Base-by-base conservation (phyloP, 495 filamentous ascomycete genomes). In the Talaromyces borbonicus region DNA sequence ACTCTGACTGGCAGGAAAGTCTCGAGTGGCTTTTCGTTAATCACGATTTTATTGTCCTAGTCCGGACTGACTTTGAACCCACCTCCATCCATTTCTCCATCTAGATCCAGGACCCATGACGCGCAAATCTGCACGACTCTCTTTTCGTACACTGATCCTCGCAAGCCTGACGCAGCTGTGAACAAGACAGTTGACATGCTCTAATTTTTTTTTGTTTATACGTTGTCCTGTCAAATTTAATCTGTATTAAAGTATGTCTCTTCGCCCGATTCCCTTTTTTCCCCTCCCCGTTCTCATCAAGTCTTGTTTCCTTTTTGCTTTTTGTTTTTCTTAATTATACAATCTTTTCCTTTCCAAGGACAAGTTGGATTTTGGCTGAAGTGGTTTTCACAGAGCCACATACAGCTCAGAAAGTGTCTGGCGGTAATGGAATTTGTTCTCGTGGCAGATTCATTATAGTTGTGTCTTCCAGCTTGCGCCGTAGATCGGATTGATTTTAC, bases 101-200 rank as follows among this genome's bases (percentile, higher is more conserved):
- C 53, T 62, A 62, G 59, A 60, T 62, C 55, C 53, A 59, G 59
- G 53, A 53, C 59, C 56, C 55, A 51, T 62, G 53, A 62, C 57
- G 55, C 57, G 57, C 55, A 53, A 58, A 49, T 52, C 55, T 62
- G 59, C 59, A 60, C 50, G 55, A 56, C 54, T 55, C 59, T 59
- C 53, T 55, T 47, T 48, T 49, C 46, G 37, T 43, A 45, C 47
- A 55, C 16, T 33, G 8, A 29, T 30, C 41, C 27, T 18, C 14
- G 41, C 22, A 42, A 44, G 18, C 42, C 42, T 44, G 42, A 31
- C 42, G 42, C 26, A 30, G 25, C 23, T 15, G 4, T 20, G 41
- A 44, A 44, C 35, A 22, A 38, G 35, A 38, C 11, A 20, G 35
- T 56, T 56, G 56, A 55, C n/a, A 23, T 55, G 43, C 51, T 45